Evolutionary conservation across 2,329 filamentous ascomycete species (phyloP), one percentile per base, ranked within the genome.

Genomic region (Ophiosphaerella narmari): DNA sequence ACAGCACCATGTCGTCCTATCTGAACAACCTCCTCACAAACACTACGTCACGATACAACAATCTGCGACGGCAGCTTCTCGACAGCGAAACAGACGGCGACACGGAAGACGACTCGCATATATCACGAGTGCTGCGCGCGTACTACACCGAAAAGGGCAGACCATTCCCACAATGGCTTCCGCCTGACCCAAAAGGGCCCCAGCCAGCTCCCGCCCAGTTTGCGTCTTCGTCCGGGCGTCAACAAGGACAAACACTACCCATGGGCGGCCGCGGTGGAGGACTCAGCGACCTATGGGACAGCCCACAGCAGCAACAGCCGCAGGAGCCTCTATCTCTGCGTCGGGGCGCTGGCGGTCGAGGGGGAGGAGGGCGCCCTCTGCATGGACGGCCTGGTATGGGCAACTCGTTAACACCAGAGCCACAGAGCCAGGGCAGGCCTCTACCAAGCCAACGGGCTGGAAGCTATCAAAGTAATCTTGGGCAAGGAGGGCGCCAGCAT

Each of bases 81-180:
- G 84, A 89, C 32, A 75, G 75, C 70, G 79, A 81, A 67, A 74
- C 74, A 48, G 79, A 81, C 68, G 79, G 79, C 65, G 78, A 81
- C 68, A 80, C 78, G 45, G 78, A 95, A 75, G 92, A 97, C 77
- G 91, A 96, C 77, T 95, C 91, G 2, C 91, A 97, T 78, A 89
- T 97, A 67, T 95, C 90, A 75, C 90, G 94, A 65, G 91, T 96
- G 32, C 85, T 99, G 23, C 89, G 94, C 65, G 88, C 86, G 63
- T 96, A 97, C 81, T 97, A 99, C 80, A 84, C 80, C 43, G 92
- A 97, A 73, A 94, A 95, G 69, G 89, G 88, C 61, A 86, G 87
- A 18, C 81, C 86, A 1, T 89, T 92, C 56, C 94, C 94, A 1
- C 76, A 80, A 62, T 97, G 94, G 93, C 86, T 97, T 7, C 91